phyloP scores from a whole-genome alignment of 2,329 filamentous ascomycete species.

The Graphium sp. region DNA sequence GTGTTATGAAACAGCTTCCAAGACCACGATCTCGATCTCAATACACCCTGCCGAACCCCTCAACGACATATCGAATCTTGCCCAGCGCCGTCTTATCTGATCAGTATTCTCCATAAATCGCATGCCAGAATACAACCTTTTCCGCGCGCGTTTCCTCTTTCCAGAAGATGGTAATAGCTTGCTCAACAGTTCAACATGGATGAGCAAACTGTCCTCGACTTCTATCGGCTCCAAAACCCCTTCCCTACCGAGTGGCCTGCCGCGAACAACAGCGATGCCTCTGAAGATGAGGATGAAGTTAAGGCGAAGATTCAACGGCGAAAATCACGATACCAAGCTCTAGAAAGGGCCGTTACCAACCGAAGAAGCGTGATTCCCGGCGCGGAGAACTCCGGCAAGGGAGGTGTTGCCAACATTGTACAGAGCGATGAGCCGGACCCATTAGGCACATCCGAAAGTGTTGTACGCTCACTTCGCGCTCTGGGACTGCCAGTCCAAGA shows the following conservation, averaged over 20 bases:
- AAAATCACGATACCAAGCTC: constrained; percentile 69
- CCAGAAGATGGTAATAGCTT: no score
- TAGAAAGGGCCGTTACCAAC: constrained; percentile 59
- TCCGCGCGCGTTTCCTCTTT: no score
- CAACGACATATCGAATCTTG: no score
- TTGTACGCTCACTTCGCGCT: constrained; percentile 62
- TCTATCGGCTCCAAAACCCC: constrained; percentile 69
- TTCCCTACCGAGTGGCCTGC: constrained; percentile 77
- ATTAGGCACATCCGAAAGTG: constrained; percentile 72
- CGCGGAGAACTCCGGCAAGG: constrained; percentile 45
- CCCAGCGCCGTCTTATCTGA: no score
- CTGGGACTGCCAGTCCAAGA: constrained; percentile 72
- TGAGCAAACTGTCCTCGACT: constrained; percentile 64
- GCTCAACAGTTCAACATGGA: constrained; percentile 32
- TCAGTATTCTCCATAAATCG: no score
- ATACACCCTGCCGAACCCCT: no score
- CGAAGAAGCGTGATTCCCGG: constrained; percentile 51
- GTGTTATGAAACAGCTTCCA: neutral
- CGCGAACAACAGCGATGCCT: constrained; percentile 56
- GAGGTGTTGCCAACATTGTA: constrained; percentile 59
- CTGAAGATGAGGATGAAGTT: constrained; percentile 38
- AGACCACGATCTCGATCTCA: neutral
- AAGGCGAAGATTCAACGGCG: constrained; percentile 34
- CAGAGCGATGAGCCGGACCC: constrained; percentile 89
- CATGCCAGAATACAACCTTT: no score